These are phyloP conservation scores for Cytidiella melzeri DNA, from an alignment of 768 basidiomycete genomes.

Conservation along the genomic window DNA sequence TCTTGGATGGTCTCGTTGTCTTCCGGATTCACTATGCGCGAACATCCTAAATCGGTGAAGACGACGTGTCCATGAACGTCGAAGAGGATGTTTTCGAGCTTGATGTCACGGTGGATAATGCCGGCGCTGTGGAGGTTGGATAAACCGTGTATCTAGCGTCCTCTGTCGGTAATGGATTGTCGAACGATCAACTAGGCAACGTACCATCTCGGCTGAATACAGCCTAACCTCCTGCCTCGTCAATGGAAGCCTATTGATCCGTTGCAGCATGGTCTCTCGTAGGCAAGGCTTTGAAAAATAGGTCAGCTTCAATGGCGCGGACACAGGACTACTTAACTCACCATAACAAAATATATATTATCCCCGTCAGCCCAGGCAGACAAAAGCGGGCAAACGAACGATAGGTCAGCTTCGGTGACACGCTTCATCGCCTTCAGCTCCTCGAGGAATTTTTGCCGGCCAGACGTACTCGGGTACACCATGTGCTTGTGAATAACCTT, in stretches of 20 bases:
- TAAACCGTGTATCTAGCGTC: slow-evolving; percentile 4
- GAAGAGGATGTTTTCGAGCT: slow-evolving; percentile 9
- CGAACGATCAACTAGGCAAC: neutral
- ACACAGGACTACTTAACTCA: neutral
- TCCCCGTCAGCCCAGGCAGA: neutral
- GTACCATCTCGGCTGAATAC: slow-evolving; percentile 5
- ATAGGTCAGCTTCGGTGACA: neutral
- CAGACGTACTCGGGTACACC: neutral
- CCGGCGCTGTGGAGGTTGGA: slow-evolving; percentile 1
- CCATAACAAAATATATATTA: slow-evolving; percentile 5
- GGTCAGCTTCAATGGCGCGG: neutral
- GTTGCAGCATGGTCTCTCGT: neutral
- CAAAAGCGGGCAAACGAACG: neutral
- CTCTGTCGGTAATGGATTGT: neutral
- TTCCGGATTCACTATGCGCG: neutral
- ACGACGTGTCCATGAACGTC: slow-evolving; percentile 5
- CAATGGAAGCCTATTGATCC: neutral
- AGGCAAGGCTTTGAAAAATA: neutral
- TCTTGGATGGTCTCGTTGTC: neutral
- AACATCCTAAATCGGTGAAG: slow-evolving; percentile 5
- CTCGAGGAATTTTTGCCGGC: neutral
- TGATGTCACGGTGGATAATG: slow-evolving; percentile 10
- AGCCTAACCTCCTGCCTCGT: neutral
- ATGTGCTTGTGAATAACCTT: slow-evolving; percentile 9
- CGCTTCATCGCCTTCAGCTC: neutral